A percentile compares a stretch with the other conserved stretches of the same genome.
phyloP scores from a whole-genome alignment of 75 land plant species.

The Picea sitchensis region DNA sequence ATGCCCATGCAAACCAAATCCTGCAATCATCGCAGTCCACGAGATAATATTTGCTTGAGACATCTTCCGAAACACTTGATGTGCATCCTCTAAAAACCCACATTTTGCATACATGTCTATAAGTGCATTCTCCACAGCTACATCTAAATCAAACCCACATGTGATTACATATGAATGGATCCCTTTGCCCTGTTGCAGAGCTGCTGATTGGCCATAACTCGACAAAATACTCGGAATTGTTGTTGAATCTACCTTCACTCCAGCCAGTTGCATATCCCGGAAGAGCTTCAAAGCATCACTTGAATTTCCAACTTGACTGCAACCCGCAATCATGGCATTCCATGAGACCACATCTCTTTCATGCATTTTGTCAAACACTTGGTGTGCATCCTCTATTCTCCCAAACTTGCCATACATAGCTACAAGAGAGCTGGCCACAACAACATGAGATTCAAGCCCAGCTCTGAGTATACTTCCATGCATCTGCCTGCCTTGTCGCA shows the following conservation, averaged over 20 bases:
- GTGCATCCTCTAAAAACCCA: constrained; percentile 31
- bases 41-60: constrained; percentile 20
- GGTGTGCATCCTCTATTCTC: constrained; percentile 32
- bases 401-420: constrained; percentile 74
- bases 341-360: constrained; percentile 26
- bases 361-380: constrained; percentile 20
- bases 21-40: constrained; percentile 45
- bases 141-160: constrained; percentile 23
- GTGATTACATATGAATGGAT: constrained; percentile 26
- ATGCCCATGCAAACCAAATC: constrained; percentile 33
- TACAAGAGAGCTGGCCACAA: constrained; percentile 30
- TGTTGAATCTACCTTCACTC: constrained; percentile 21
- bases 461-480: constrained; percentile 33
- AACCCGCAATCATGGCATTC: constrained; percentile 27
- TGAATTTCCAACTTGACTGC: constrained; percentile 5
- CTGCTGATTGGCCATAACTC: constrained; percentile 21
- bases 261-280: constrained; percentile 9
- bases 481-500: constrained; percentile 20
- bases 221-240: constrained; percentile 45
- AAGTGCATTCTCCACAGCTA: constrained; percentile 25
- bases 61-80: constrained; percentile 21
- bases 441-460: constrained; percentile 16
- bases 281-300: constrained; percentile 16
- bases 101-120: constrained; percentile 47
- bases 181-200: constrained; percentile 24